phyloP scores from a whole-genome alignment of 441 rosid species.

The Croton setiger region DNA sequence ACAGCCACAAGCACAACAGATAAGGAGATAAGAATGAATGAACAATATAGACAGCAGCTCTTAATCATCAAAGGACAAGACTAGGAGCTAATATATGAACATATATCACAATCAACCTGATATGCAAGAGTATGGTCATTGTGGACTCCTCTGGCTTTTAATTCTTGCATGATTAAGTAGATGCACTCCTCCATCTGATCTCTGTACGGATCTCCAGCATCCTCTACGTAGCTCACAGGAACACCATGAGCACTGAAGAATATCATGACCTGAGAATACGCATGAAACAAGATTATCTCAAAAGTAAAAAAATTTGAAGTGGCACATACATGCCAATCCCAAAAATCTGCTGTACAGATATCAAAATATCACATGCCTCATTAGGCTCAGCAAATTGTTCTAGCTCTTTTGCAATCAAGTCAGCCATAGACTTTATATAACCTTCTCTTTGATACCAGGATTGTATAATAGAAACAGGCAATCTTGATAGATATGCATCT shows the following conservation, averaged over 20 bases:
- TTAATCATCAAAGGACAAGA: background rate
- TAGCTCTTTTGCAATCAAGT: constrained; percentile 76
- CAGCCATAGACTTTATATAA: constrained; percentile 83
- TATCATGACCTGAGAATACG: constrained; percentile 60
- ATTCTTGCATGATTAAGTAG: constrained; percentile 70
- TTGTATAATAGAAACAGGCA: constrained; percentile 73
- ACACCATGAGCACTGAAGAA: constrained; percentile 99
- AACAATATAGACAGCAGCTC: background rate
- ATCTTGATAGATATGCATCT: constrained; percentile 65
- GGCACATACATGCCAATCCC: background rate
- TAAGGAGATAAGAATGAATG: background rate
- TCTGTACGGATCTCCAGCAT: constrained; percentile 95
- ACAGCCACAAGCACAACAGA: background rate
- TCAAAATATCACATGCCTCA: constrained; percentile 36
- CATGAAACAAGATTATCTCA: background rate
- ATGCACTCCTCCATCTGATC: constrained; percentile 98
- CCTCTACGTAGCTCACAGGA: constrained; percentile 79
- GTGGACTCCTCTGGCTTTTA: constrained; percentile 67
- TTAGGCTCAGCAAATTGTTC: constrained; percentile 56
- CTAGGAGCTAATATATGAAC: constrained; percentile 4
- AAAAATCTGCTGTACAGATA: background rate
- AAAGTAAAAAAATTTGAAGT: background rate
- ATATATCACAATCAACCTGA: constrained; percentile 54
- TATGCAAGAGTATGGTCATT: constrained; percentile 78
- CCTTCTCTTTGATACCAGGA: constrained; percentile 95